These are phyloP conservation scores for Cystofilobasidium ferigula DNA, from an alignment of 768 basidiomycete species.

Conservation along the genomic window DNA sequence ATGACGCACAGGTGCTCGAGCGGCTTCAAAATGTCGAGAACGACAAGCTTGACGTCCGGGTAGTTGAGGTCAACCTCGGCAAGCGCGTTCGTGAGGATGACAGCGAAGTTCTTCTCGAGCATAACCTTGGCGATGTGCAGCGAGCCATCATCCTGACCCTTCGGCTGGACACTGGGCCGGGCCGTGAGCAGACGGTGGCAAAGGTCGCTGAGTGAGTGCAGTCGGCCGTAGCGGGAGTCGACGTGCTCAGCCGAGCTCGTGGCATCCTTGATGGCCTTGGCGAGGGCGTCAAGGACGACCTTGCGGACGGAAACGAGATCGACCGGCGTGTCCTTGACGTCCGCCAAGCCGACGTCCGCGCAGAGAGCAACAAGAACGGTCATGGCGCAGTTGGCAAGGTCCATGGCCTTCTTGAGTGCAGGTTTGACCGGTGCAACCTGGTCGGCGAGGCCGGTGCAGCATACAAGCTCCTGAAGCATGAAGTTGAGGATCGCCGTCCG, in stretches of 20 bases:
- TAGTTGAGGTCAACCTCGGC: conserved; percentile 93
- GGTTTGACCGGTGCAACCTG: conserved; percentile 18
- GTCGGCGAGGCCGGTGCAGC: conserved; percentile 25
- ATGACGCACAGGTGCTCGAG: conserved; percentile 70
- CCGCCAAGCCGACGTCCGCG: conserved; percentile 61
- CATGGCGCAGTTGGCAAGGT: conserved; percentile 41
- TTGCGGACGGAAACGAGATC: conserved; percentile 86
- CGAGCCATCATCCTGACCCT: conserved; percentile 59
- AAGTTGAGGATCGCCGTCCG: conserved; percentile 24
- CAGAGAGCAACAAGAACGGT: conserved; percentile 88
- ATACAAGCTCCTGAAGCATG: conserved; percentile 24
- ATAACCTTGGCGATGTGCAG: conserved; percentile 93
- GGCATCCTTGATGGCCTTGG: conserved; percentile 73
- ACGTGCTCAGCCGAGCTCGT: conserved; percentile 45
- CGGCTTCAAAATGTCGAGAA: conserved; percentile 78
- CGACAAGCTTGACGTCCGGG: conserved; percentile 72
- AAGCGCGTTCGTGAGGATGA: conserved; percentile 71
- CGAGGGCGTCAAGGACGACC: conserved; percentile 77
- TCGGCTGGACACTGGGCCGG: conserved; percentile 43
- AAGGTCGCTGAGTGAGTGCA: conserved; percentile 75
- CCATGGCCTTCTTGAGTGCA: conserved; percentile 31
- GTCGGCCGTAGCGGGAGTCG: conserved; percentile 72
- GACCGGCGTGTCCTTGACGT: conserved; percentile 56
- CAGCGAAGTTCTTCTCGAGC: conserved; percentile 94
- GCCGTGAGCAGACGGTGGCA: conserved; percentile 76